phyloP scores from a whole-genome alignment of 192 early-diverging fungal species.

The Paraglomus brasilianum region DNA sequence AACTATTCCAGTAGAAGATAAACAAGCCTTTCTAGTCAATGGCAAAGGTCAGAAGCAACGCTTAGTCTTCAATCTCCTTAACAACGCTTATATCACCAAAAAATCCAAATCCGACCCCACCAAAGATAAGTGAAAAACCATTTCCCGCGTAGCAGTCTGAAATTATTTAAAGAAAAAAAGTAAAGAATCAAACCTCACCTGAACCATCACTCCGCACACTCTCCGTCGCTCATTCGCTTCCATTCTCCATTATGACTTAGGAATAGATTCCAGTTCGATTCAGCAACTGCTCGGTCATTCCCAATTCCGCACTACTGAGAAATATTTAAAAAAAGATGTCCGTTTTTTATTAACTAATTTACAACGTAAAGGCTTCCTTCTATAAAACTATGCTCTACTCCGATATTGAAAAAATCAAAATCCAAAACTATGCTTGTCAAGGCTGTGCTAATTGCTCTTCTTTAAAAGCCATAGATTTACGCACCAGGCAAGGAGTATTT shows the following conservation, averaged over 20 bases:
- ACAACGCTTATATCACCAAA: conserved; percentile 2
- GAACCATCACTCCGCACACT: conserved; percentile 10
- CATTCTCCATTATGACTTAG: conserved; percentile 4
- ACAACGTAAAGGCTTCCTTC: background rate
- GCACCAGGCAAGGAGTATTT: no score
- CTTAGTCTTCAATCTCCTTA: conserved; percentile 8
- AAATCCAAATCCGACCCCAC: conserved; percentile 5
- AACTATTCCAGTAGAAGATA: background rate
- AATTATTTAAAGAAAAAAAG: background rate
- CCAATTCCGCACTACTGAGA: background rate
- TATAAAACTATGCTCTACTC: no score
- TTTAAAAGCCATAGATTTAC: no score
- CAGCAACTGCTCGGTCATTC: conserved; percentile 12
- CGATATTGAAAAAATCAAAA: no score
- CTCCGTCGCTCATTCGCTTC: conserved; percentile 1
- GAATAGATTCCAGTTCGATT: background rate
- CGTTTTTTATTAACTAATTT: background rate
- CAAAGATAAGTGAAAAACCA: background rate
- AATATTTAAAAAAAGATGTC: conserved; percentile 1
- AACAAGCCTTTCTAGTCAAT: conserved; percentile 1
- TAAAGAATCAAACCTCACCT: background rate
- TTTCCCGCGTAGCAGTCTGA: background rate
- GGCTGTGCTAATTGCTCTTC: no score
- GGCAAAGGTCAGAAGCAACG: background rate
- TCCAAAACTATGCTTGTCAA: no score